Conservation (phyloP, 768 basidiomycete genomes). For the Lenzites betulinus region DNA sequence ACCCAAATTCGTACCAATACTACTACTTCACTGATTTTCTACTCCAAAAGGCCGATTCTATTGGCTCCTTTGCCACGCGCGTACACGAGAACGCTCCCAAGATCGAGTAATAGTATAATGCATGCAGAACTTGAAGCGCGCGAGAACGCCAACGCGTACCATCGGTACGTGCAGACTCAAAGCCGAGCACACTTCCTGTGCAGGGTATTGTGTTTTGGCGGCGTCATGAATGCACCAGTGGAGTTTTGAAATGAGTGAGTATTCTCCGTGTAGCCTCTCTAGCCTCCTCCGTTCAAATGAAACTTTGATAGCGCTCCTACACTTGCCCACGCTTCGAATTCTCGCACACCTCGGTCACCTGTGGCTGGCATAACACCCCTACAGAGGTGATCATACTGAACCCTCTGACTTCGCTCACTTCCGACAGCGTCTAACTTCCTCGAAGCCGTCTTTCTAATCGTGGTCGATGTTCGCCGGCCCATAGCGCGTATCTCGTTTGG, state of each 20-base stretch:
- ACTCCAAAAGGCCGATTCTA: too few species aligned
- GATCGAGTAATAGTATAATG: too few species aligned
- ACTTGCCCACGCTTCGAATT: slow-evolving; percentile 5
- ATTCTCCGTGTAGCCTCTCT: slow-evolving; percentile 10
- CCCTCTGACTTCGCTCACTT: slow-evolving; percentile 8
- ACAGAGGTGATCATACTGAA: neutral
- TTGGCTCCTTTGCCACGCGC: too few species aligned
- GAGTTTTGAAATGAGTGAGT: neutral
- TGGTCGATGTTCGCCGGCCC: neutral
- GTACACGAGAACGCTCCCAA: too few species aligned
- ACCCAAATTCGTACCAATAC: too few species aligned
- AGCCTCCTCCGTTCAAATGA: slow-evolving; percentile 18
- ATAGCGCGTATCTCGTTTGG: neutral
- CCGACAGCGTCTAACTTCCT: neutral
- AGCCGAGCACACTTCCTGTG: neutral
- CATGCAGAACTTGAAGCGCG: too few species aligned
- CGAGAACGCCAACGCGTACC: too few species aligned
- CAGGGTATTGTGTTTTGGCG: neutral
- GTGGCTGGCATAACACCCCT: slow-evolving; percentile 8
- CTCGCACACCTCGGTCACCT: slow-evolving; percentile 20
- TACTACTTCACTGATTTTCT: too few species aligned
- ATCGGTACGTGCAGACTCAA: too few species aligned
- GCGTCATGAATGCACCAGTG: neutral
- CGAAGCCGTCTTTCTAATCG: neutral
- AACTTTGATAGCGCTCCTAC: slow-evolving; percentile 16